These are phyloP conservation scores for Xylariaceae sp. DNA, from an alignment of 2,329 filamentous ascomycete genomes.

Conservation along the genomic window DNA sequence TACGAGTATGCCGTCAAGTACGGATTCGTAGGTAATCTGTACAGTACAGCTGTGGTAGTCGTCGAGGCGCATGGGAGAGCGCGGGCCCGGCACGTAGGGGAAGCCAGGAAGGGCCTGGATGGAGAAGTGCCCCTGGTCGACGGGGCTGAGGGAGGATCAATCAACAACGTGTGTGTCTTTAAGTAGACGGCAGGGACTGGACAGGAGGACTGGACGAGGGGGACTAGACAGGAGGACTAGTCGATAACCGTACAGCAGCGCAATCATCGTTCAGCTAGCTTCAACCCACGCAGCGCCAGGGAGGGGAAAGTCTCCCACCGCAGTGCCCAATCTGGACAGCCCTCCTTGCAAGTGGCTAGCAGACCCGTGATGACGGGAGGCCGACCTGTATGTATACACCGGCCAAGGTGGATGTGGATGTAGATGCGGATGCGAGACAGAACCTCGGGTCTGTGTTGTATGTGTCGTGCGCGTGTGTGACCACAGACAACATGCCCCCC, in stretches of 20 bases:
- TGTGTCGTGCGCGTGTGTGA: no score
- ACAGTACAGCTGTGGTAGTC: constrained; percentile 9
- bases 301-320: not conserved
- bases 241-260: no score
- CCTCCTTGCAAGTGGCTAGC: not conserved
- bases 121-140: not conserved
- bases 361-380: not conserved
- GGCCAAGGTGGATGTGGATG: no score
- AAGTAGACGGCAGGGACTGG: no score
- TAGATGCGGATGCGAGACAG: not conserved
- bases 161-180: not conserved
- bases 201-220: no score
- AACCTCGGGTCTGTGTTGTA: not conserved
- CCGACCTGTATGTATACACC: not conserved
- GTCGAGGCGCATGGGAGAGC: constrained; percentile 9
- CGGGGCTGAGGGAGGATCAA: not conserved
- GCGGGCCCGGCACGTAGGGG: not conserved
- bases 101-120: not conserved
- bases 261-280: not conserved
- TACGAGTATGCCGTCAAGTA: no score
- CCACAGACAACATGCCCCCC: not conserved
- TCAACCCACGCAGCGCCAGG: not conserved
- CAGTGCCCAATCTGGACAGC: not conserved
- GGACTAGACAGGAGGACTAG: no score
- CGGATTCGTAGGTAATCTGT: no score